Evolutionary conservation across 2,329 filamentous ascomycete species (phyloP).

Genomic region (Pseudocercospora eumusae): DNA sequence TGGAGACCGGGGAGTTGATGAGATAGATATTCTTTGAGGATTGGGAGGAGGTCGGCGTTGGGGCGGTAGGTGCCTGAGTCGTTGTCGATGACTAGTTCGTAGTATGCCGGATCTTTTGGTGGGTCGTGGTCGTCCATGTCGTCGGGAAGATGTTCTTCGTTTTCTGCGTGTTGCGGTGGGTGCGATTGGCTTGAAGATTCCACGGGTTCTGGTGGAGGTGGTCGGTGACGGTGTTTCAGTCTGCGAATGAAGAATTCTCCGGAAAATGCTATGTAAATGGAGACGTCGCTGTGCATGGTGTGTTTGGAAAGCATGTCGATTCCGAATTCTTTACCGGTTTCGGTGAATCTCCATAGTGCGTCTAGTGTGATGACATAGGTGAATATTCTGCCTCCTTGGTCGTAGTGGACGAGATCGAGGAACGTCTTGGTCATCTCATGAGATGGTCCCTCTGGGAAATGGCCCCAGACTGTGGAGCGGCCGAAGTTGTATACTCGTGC

Average conservation of each 20-base stretch:
- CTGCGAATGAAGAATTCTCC: constrained; percentile 90
- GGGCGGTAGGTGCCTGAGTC: constrained; percentile 92
- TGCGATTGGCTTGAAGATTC: constrained; percentile 47
- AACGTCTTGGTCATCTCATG: constrained; percentile 75
- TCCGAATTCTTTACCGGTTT: constrained; percentile 93
- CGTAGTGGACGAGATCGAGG: constrained; percentile 81
- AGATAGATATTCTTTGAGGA: constrained; percentile 69
- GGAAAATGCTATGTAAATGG: constrained; percentile 85
- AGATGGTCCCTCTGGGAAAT: constrained; percentile 61
- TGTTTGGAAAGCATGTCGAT: constrained; percentile 93
- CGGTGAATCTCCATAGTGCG: constrained; percentile 83
- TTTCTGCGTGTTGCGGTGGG: constrained; percentile 42
- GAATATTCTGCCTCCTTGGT: constrained; percentile 81
- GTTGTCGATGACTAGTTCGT: constrained; percentile 92
- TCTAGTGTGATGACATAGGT: constrained; percentile 92
- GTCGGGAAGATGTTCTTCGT: constrained; percentile 55
- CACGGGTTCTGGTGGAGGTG: constrained; percentile 48
- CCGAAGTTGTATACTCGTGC: constrained; percentile 86
- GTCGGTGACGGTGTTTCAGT: constrained; percentile 54
- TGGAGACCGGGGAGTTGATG: constrained; percentile 75
- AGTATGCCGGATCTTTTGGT: constrained; percentile 60
- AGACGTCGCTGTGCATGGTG: constrained; percentile 94
- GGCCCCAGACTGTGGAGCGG: constrained; percentile 69
- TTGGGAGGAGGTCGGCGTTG: constrained; percentile 71
- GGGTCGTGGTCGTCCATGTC: constrained; percentile 50